Evolutionary conservation across 352 stramenopile genomes (phyloP), one percentile per base, ranked within the genome.

Genomic region (Peronospora belbahrii): DNA sequence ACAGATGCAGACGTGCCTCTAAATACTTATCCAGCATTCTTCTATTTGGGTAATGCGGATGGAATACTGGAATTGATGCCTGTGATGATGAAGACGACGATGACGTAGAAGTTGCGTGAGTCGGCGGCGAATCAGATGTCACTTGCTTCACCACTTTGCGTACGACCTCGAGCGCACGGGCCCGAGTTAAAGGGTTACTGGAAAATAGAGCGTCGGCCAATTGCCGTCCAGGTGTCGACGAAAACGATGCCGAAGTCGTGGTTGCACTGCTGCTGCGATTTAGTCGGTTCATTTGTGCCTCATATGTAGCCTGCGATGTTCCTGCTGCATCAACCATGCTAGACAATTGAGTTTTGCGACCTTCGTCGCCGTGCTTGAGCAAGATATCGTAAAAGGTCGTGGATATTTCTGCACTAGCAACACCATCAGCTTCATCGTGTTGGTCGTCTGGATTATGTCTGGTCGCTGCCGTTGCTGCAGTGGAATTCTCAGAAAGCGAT

Each of bases 161-260:
- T 1, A 87, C 48, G 6, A 68, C 53, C 27, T 82, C 68, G 6
- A 87, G 56, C 4, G 75, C 75, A 14, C 59, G 63, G 2, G 75
- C 75, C 10, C 75, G 66, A 22, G 61, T 63, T 17, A 69, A 36
- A 2, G 70, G 65, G 30, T 85, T 59, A 7, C 56, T 63, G 3
- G 75, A 87, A 57, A 81, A 85, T 5, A 87, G 49, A 28, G 76
- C 75, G 7, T 82, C 66, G 2, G 75, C 75, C 13, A 87, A 42
- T 59, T 86, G 69, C 22, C 61, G 49, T 30, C 74, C 45, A 6
- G 65, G 33, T 19, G 60, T 67, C 24, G 65, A 73, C 2, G 62
- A 71, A 22, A 60, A 56, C 5, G 59, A 59, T 2, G 51, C 30
- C 6, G 58, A 50, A 1, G 25, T 50, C 3, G 61, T 68, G 0